Evolutionary conservation across 2,329 filamentous ascomycete genomes (phyloP), one percentile per base, ranked within the genome.

Genomic region (Gaeumannomyces sp.): DNA sequence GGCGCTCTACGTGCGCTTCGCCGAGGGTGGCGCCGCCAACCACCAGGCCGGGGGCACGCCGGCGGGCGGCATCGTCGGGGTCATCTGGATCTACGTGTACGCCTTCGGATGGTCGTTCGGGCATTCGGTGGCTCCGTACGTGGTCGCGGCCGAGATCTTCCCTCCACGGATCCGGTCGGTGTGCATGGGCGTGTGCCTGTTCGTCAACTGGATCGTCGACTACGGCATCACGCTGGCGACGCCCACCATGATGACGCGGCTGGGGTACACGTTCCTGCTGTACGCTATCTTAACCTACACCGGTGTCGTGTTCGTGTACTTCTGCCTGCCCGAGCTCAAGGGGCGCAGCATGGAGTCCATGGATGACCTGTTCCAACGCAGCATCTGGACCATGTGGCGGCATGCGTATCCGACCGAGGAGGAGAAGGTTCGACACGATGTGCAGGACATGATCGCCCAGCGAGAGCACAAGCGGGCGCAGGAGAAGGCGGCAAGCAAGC

Each of bases 291-390:
- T 77, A 27, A 77, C 75, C 3, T 77, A 76, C 63, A 67, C 70
- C 10, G 75, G 75, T 10, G 71, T 72, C 3, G 67, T 76, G 3
- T 68, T 68, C 62, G 62, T 68, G 45, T 82, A 75, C 69, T 80
- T 82, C 71, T 78, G 79, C 64, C 71, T 83, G 33, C 81, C 81
- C 0, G 80, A 84, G 70, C 80, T 81, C 22, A 83, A 82, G 68
- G 80, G 80, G 61, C 72, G 81, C 27, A 77, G 76, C 16, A 76
- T 83, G 14, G 81, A 84, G 67, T 78, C 76, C 25, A 81, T 82
- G 75, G 81, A 83, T 65, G 74, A 76, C 19, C 73, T 83, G 25
- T 83, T 83, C 66, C 67, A 71, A 60, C 66, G 72, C 13, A 57
- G 73, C 8, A 68, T 78, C 31, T 79, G 75, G 75, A 74, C 73